These are phyloP conservation scores for Kingdonia uniflora DNA, from an alignment of 164 flowering plant species.

Conservation along the genomic window DNA sequence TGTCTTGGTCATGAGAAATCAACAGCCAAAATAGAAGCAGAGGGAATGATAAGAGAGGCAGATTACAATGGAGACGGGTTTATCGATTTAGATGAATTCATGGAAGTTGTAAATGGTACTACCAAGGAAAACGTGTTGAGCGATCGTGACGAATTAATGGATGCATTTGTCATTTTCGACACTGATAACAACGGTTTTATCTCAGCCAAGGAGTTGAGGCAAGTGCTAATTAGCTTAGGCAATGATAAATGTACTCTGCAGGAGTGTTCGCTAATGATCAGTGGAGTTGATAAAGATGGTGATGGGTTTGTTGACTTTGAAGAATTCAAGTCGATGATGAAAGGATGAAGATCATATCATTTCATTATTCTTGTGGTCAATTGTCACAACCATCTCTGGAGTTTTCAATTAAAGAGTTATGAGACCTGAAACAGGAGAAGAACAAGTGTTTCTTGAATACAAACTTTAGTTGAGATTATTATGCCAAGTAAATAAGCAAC, in stretches of 20 bases:
- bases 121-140: not conserved
- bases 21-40: constrained; percentile 36
- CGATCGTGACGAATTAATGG: constrained; percentile 28
- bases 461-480: too few species aligned
- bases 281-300: constrained; percentile 59
- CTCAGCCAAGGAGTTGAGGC: constrained; percentile 46
- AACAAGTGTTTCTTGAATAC: too few species aligned
- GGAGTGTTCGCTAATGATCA: constrained; percentile 49
- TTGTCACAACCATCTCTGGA: too few species aligned
- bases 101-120: constrained; percentile 24
- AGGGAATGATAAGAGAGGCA: constrained; percentile 39
- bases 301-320: constrained; percentile 60
- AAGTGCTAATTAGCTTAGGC: constrained; percentile 40
- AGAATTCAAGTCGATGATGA: constrained; percentile 63
- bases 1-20: constrained; percentile 43
- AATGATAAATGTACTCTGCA: constrained; percentile 27
- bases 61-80: constrained; percentile 61
- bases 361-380: too few species aligned
- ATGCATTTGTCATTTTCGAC: constrained; percentile 54
- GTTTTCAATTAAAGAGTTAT: too few species aligned
- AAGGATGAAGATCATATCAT: constrained; percentile 5
- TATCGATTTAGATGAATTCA: constrained; percentile 58
- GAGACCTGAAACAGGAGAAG: too few species aligned
- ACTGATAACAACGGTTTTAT: constrained; percentile 45
- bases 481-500: too few species aligned